phyloP scores from a whole-genome alignment of 2,329 filamentous ascomycete species.

The Cordyceps tenuipes region DNA sequence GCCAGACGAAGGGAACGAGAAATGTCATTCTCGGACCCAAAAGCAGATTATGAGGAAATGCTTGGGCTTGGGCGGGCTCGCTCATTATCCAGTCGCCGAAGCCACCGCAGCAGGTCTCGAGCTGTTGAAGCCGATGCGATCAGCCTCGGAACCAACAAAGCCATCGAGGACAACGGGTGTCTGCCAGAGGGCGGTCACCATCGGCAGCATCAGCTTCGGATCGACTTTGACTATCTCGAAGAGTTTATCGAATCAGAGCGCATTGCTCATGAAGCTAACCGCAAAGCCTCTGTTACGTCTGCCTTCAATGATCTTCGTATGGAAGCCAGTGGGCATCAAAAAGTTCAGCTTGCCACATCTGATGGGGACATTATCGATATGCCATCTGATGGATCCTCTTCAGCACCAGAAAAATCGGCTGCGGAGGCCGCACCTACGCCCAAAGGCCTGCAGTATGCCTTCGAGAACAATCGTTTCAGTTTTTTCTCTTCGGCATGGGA shows the following conservation, averaged over 20 bases:
- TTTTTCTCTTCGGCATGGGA: slow-evolving; percentile 96
- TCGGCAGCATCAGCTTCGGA: slow-evolving; percentile 65
- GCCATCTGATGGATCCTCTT: slow-evolving; percentile 36
- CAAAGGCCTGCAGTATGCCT: slow-evolving; percentile 25
- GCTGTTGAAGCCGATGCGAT: slow-evolving; percentile 54
- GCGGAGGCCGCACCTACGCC: slow-evolving; percentile 24
- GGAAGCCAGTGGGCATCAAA: slow-evolving; percentile 20
- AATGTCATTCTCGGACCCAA: slow-evolving; percentile 44
- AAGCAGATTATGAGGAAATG: slow-evolving; percentile 33
- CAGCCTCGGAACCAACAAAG: slow-evolving; percentile 56
- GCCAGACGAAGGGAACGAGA: slow-evolving; percentile 78
- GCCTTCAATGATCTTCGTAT: slow-evolving; percentile 27
- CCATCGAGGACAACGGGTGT: slow-evolving; percentile 80
- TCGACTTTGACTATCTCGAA: slow-evolving; percentile 90
- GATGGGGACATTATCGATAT: slow-evolving; percentile 52
- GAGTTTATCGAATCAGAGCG: slow-evolving; percentile 68
- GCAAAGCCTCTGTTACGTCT: slow-evolving; percentile 34
- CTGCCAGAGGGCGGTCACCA: slow-evolving; percentile 59
- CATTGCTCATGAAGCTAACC: slow-evolving; percentile 40
- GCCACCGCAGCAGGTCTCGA: slow-evolving; percentile 47
- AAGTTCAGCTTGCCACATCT: slow-evolving; percentile 35
- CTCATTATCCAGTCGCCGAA: slow-evolving; percentile 60
- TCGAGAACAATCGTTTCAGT: slow-evolving; percentile 75
- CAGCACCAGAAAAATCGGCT: slow-evolving; percentile 39
- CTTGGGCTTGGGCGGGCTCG: slow-evolving; percentile 65